Percentiles rank a stretch among this genome's conserved stretches.
Conservation (phyloP, 768 basidiomycete genomes). For the Leucosporidium scottii region DNA sequence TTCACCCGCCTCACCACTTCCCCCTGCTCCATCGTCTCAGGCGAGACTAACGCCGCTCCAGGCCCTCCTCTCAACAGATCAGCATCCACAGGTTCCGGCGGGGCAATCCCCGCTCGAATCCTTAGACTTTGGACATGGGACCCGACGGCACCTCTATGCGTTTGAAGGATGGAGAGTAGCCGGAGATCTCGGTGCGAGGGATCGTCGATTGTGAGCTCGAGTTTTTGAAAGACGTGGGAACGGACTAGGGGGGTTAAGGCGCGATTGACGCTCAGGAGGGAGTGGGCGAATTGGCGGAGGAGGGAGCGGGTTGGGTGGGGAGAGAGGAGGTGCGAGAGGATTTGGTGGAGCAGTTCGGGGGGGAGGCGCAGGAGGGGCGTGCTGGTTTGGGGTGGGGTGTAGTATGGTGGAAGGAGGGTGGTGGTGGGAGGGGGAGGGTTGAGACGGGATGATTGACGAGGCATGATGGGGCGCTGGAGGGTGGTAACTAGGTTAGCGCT, state of each 20-base stretch:
- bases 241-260: background rate
- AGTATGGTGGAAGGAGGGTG: constrained; percentile 4
- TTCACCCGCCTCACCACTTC: background rate
- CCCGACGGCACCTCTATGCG: too few species aligned
- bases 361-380: constrained; percentile 24
- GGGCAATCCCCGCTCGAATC: background rate
- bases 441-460: background rate
- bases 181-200: background rate
- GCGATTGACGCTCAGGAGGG: background rate
- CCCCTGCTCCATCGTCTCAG: background rate
- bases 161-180: constrained; percentile 24
- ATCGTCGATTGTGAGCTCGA: too few species aligned
- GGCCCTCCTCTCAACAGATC: too few species aligned
- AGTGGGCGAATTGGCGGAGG: constrained; percentile 1
- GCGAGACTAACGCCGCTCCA: background rate
- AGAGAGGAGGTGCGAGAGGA: constrained; percentile 12
- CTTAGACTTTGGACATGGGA: background rate
- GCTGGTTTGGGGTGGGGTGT: background rate
- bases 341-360: constrained; percentile 27
- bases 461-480: too few species aligned
- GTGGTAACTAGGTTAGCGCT: too few species aligned
- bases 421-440: background rate
- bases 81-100: background rate
- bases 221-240: too few species aligned
- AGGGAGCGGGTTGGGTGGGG: constrained; percentile 11